Percentiles rank a stretch among this genome's conserved stretches.
Evolutionary conservation across 192 early-diverging fungal species (phyloP).

Genomic region (Backusella circina): DNA sequence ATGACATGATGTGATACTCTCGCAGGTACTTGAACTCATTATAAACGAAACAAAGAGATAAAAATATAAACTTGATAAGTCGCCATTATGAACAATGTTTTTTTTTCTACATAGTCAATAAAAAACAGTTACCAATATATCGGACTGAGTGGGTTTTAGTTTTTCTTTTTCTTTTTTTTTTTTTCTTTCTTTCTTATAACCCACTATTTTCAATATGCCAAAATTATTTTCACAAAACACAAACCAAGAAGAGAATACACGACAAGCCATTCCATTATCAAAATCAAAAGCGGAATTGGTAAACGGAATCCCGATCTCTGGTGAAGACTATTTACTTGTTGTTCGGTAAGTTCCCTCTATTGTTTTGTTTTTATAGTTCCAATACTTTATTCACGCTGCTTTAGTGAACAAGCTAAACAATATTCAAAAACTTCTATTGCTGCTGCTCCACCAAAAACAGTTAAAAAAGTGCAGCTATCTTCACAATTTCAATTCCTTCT

Average conservation of each 20-base stretch:
- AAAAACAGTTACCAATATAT: background rate
- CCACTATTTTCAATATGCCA: background rate
- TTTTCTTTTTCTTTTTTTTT: background rate
- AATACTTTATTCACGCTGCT: background rate
- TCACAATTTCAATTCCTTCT: background rate
- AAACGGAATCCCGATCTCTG: conserved; percentile 19
- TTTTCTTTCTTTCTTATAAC: background rate
- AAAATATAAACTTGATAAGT: background rate
- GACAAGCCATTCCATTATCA: conserved; percentile 5
- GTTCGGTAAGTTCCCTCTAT: conserved; percentile 16
- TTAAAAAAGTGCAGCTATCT: background rate
- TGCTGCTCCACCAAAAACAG: background rate
- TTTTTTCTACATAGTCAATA: too few relatives aligned
- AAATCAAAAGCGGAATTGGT: background rate
- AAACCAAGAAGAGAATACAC: background rate
- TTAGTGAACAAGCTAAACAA: conserved; percentile 1
- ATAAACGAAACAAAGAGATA: too few relatives aligned
- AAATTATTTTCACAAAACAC: conserved; percentile 1
- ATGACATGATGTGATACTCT: too few relatives aligned
- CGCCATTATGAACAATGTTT: background rate
- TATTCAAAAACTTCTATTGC: conserved; percentile 8
- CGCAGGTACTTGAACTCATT: too few relatives aligned
- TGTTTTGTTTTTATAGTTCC: background rate
- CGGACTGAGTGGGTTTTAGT: background rate
- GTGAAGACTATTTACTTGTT: conserved; percentile 31